Conservation (phyloP, 352 stramenopile species). For the Peronospora tabacina region DNA sequence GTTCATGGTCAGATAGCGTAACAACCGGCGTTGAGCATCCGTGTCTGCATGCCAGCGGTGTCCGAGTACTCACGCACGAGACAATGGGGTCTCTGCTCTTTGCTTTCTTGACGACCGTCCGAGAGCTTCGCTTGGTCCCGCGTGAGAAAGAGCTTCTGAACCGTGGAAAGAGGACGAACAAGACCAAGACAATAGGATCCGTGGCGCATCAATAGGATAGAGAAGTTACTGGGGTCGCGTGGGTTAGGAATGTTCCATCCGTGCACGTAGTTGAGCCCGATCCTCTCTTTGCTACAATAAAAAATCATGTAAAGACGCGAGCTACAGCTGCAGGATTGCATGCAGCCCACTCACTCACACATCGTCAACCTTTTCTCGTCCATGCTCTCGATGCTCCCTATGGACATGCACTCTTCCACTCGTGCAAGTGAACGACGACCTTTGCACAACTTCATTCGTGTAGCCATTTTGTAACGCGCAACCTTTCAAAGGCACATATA, state of each 20-base stretch:
- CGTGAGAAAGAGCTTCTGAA: slow-evolving; percentile 59
- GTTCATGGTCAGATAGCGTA: slow-evolving; percentile 17
- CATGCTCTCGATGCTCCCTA: no score
- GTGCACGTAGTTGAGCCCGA: slow-evolving; percentile 7
- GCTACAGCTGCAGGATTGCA: neutral
- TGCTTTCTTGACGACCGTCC: slow-evolving; percentile 72
- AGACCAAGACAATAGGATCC: neutral
- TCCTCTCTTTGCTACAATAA: slow-evolving; percentile 13
- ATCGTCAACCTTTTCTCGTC: no score
- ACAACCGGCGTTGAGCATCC: slow-evolving; percentile 1
- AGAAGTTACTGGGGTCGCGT: slow-evolving; percentile 13
- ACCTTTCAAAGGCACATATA: neutral
- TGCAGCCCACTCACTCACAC: no score
- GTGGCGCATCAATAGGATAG: slow-evolving; percentile 24
- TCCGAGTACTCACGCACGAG: slow-evolving; percentile 36
- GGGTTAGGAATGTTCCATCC: slow-evolving; percentile 13
- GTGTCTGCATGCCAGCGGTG: slow-evolving; percentile 13
- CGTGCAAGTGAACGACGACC: neutral
- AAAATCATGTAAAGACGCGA: slow-evolving; percentile 13
- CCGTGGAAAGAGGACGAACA: slow-evolving; percentile 24
- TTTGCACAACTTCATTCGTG: slow-evolving; percentile 17
- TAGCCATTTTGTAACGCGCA: slow-evolving; percentile 8
- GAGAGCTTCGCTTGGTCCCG: slow-evolving; percentile 68
- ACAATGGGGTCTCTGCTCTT: slow-evolving; percentile 43
- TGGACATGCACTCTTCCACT: neutral